These are phyloP conservation scores for Botrytis medusae DNA, from an alignment of 2,329 filamentous ascomycete genomes.

Conservation along the genomic window DNA sequence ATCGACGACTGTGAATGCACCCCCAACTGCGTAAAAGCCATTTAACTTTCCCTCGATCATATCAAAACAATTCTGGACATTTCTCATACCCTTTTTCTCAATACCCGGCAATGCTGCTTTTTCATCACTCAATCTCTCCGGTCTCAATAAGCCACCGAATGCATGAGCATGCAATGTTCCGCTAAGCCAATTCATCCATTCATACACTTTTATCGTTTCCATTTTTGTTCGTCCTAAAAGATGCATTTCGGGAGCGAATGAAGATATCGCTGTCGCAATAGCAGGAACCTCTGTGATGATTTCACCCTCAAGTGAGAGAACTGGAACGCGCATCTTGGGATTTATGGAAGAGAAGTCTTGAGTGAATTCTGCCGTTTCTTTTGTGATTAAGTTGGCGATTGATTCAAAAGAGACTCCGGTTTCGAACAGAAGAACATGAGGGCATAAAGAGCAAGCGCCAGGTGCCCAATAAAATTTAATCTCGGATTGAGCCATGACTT, in stretches of 20 bases:
- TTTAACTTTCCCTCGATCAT: slow-evolving; percentile 35
- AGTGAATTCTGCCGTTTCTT: slow-evolving; percentile 25
- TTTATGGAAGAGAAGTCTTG: slow-evolving; percentile 32
- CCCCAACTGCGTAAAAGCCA: slow-evolving; percentile 35
- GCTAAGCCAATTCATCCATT: slow-evolving; percentile 43
- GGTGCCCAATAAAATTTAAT: slow-evolving; percentile 38
- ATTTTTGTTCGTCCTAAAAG: slow-evolving; percentile 38
- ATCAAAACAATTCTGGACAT: slow-evolving; percentile 33
- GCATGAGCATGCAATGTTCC: slow-evolving; percentile 39
- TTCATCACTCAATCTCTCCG: slow-evolving; percentile 36
- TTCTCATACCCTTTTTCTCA: slow-evolving; percentile 30
- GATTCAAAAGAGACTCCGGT: slow-evolving; percentile 30
- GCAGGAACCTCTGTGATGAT: slow-evolving; percentile 42
- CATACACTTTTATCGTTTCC: slow-evolving; percentile 39
- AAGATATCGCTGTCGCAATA: slow-evolving; percentile 34
- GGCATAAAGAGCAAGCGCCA: slow-evolving; percentile 39
- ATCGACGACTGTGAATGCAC: slow-evolving; percentile 41
- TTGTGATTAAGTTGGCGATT: slow-evolving; percentile 21
- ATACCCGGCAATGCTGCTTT: slow-evolving; percentile 27
- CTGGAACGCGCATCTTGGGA: slow-evolving; percentile 40
- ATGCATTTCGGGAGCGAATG: slow-evolving; percentile 36
- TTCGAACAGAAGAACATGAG: slow-evolving; percentile 40
- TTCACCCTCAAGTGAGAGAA: slow-evolving; percentile 35
- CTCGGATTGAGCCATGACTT: slow-evolving; percentile 9
- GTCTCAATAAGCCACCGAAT: slow-evolving; percentile 36